Conservation (phyloP, 441 rosid genomes). For the Flueggea neowawraea region DNA sequence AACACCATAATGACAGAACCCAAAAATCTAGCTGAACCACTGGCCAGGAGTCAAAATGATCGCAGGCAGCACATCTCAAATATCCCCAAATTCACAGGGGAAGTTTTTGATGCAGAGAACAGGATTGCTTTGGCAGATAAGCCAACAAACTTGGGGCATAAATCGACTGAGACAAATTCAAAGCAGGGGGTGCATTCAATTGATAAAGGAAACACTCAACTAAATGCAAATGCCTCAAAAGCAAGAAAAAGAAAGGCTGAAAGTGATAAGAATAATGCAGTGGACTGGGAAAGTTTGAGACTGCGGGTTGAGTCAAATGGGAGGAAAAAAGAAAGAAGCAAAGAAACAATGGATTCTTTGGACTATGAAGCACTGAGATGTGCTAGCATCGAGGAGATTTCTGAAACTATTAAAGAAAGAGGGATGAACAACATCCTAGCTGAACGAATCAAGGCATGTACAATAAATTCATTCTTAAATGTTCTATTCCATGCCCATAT, state of each 20-base stretch:
- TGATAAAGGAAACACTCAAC: conserved; percentile 26
- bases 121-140: conserved; percentile 24
- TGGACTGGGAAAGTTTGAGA: conserved; percentile 88
- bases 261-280: conserved; percentile 39
- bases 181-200: conserved; percentile 30
- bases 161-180: conserved; percentile 30
- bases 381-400: conserved; percentile 47
- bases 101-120: conserved; percentile 29
- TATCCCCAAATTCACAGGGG: conserved; percentile 25
- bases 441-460: conserved; percentile 76
- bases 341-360: conserved; percentile 65
- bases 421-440: conserved; percentile 98
- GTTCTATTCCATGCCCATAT: background rate
- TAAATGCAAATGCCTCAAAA: conserved; percentile 30
- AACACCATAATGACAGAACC: conserved; percentile 24
- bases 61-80: conserved; percentile 25
- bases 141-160: conserved; percentile 26
- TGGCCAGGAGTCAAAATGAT: conserved; percentile 25
- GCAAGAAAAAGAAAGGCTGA: conserved; percentile 48
- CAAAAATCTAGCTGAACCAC: conserved; percentile 28
- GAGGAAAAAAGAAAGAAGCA: conserved; percentile 48
- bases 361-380: conserved; percentile 88
- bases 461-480: conserved; percentile 6
- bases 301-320: conserved; percentile 40
- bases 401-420: conserved; percentile 74